Conservation (phyloP, 1,284 basidiomycete species). For the Coniferiporia sulphurascens region DNA sequence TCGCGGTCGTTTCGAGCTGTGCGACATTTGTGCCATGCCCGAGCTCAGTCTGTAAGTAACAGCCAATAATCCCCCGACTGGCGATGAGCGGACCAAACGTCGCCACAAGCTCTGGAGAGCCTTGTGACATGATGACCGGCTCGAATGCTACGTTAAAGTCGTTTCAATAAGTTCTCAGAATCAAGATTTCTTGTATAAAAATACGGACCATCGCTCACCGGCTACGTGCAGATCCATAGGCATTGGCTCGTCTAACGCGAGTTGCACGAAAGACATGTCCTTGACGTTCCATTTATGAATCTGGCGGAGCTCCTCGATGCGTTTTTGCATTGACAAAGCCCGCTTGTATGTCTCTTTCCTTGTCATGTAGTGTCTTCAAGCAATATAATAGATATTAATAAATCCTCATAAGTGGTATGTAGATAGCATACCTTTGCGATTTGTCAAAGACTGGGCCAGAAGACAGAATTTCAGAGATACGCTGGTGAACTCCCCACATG, state of each 20-base stretch:
- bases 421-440: slow-evolving; percentile 39
- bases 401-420: background rate
- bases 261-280: slow-evolving; percentile 41
- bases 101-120: slow-evolving; percentile 41
- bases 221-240: slow-evolving; percentile 51
- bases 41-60: slow-evolving; percentile 71
- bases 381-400: background rate
- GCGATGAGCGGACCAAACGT: slow-evolving; percentile 47
- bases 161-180: slow-evolving; percentile 5
- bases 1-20: slow-evolving; percentile 73
- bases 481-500: slow-evolving; percentile 45
- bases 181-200: background rate
- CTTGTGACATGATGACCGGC: slow-evolving; percentile 62
- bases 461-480: slow-evolving; percentile 46
- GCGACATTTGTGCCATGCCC: slow-evolving; percentile 75
- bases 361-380: slow-evolving; percentile 44
- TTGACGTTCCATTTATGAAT: slow-evolving; percentile 46
- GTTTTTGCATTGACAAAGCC: slow-evolving; percentile 46
- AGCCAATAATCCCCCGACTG: slow-evolving; percentile 60
- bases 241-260: slow-evolving; percentile 46
- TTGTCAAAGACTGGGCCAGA: slow-evolving; percentile 65
- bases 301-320: slow-evolving; percentile 53
- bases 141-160: slow-evolving; percentile 46
- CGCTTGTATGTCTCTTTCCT: slow-evolving; percentile 47
- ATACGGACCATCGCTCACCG: slow-evolving; percentile 35